Conservation (phyloP, 148 eudicot species). For the Selenicereus undatus region DNA sequence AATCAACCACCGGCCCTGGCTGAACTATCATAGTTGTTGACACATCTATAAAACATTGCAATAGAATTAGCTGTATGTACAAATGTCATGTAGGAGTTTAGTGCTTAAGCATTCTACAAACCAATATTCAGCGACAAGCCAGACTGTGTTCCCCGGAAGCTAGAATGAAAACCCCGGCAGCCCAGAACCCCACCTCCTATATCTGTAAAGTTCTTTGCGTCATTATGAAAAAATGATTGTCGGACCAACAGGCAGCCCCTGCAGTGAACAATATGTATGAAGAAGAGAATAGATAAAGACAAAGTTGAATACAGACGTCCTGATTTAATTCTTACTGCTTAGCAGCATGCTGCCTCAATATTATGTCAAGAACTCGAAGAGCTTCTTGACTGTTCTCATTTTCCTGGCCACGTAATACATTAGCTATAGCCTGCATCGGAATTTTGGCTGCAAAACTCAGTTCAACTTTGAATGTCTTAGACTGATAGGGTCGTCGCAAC, state of each 20-base stretch:
- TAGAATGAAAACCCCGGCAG: constrained; percentile 91
- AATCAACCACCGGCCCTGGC: constrained; percentile 87
- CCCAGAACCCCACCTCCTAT: constrained; percentile 95
- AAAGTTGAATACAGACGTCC: neutral
- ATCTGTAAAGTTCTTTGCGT: constrained; percentile 64
- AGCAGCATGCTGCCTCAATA: constrained; percentile 92
- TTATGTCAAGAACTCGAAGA: constrained; percentile 77
- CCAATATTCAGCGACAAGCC: constrained; percentile 92
- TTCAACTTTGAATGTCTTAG: constrained; percentile 81
- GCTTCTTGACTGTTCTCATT: constrained; percentile 87
- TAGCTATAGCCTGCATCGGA: constrained; percentile 87
- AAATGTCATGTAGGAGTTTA: too few relatives aligned
- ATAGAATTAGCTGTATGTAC: neutral
- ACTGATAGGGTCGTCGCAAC: constrained; percentile 56
- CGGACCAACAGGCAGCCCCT: constrained; percentile 96
- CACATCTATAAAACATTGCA: constrained; percentile 50
- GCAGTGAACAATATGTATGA: constrained; percentile 10
- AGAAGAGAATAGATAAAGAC: neutral
- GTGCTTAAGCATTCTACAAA: constrained; percentile 11
- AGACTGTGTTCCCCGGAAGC: constrained; percentile 81
- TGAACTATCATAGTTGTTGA: constrained; percentile 95
- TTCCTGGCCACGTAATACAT: constrained; percentile 83
- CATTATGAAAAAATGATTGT: constrained; percentile 84
- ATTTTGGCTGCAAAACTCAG: constrained; percentile 91
- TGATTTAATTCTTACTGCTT: constrained; percentile 56